These are phyloP conservation scores for Geosmithia morbida DNA, from an alignment of 2,329 filamentous ascomycete species.

Conservation along the genomic window DNA sequence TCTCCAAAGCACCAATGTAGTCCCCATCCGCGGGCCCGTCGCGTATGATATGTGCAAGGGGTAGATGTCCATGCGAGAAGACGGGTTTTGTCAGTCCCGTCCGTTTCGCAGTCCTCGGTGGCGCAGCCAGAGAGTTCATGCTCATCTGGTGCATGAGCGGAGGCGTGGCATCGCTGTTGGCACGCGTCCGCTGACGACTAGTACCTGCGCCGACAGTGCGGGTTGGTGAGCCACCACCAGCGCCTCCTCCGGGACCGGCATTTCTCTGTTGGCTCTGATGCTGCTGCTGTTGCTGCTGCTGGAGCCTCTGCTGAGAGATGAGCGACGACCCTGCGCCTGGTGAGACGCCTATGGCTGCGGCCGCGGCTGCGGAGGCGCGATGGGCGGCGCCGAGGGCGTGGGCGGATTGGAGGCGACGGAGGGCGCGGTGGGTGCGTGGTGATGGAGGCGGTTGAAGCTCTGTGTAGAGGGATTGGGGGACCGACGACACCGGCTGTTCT, in stretches of 20 bases:
- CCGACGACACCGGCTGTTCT: slow-evolving; percentile 1
- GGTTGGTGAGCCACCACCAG: slow-evolving; percentile 18
- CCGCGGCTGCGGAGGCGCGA: not conserved
- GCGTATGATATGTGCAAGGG: slow-evolving; percentile 62
- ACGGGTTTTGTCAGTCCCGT: slow-evolving; percentile 26
- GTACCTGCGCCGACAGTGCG: slow-evolving; percentile 6
- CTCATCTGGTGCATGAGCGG: slow-evolving; percentile 14
- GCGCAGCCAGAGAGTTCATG: slow-evolving; percentile 17
- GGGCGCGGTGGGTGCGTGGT: slow-evolving; percentile 49
- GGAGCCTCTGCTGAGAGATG: slow-evolving; percentile 45
- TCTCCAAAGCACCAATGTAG: slow-evolving; percentile 50
- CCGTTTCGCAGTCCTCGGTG: slow-evolving; percentile 5
- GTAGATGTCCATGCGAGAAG: slow-evolving; percentile 39
- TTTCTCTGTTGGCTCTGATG: slow-evolving; percentile 27
- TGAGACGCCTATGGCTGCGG: slow-evolving; percentile 6
- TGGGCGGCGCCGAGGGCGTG: slow-evolving; percentile 43
- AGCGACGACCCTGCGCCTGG: slow-evolving; percentile 31
- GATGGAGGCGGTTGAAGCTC: slow-evolving; percentile 42
- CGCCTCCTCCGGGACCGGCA: not conserved
- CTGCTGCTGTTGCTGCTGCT: slow-evolving; percentile 24
- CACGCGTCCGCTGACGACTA: slow-evolving; percentile 28
- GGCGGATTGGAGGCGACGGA: slow-evolving; percentile 64
- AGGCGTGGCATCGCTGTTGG: slow-evolving; percentile 56
- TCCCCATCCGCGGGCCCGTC: slow-evolving; percentile 63
- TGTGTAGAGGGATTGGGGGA: slow-evolving; percentile 7